Conservation (phyloP, 2,329 filamentous ascomycete species). For the Gremmenia infestans region DNA sequence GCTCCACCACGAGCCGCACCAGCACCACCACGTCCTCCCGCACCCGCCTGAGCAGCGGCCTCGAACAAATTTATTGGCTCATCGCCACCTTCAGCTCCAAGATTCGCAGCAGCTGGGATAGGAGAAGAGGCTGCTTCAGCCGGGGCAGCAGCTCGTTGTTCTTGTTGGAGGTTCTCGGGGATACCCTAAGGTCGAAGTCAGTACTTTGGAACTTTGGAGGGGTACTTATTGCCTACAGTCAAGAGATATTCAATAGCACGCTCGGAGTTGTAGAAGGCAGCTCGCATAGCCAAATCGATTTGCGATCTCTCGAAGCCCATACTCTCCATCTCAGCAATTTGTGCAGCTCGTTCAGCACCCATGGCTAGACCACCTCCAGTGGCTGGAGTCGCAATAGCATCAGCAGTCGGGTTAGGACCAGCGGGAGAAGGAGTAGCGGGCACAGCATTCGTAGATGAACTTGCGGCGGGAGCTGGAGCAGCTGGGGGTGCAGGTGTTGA, state of each 20-base stretch:
- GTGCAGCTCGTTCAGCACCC: slow-evolving; percentile 74
- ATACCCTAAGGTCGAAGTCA: slow-evolving; percentile 61
- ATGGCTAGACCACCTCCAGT: slow-evolving; percentile 75
- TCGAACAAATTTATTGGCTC: slow-evolving; percentile 86
- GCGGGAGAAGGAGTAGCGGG: slow-evolving; percentile 45
- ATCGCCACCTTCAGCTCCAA: slow-evolving; percentile 51
- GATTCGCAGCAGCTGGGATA: slow-evolving; percentile 40
- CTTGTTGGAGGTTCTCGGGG: slow-evolving; percentile 73
- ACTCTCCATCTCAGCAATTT: slow-evolving; percentile 87
- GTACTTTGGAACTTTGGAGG: not conserved
- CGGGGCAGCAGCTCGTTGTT: slow-evolving; percentile 50
- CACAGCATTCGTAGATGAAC: slow-evolving; percentile 43
- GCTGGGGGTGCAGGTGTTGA: slow-evolving; percentile 54
- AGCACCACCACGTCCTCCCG: slow-evolving; percentile 40
- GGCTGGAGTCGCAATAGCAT: slow-evolving; percentile 40
- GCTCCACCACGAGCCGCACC: slow-evolving; percentile 45
- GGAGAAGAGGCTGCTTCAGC: slow-evolving; percentile 36
- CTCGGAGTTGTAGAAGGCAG: slow-evolving; percentile 94
- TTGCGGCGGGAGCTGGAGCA: slow-evolving; percentile 56
- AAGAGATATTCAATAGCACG: slow-evolving; percentile 95
- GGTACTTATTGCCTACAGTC: slow-evolving; percentile 54
- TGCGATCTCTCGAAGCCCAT: slow-evolving; percentile 91
- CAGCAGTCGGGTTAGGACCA: slow-evolving; percentile 44
- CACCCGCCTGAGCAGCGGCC: slow-evolving; percentile 65
- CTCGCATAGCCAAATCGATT: slow-evolving; percentile 91